These are phyloP conservation scores for Eutrema salsugineum DNA, from an alignment of 441 rosid species.

Conservation along the genomic window DNA sequence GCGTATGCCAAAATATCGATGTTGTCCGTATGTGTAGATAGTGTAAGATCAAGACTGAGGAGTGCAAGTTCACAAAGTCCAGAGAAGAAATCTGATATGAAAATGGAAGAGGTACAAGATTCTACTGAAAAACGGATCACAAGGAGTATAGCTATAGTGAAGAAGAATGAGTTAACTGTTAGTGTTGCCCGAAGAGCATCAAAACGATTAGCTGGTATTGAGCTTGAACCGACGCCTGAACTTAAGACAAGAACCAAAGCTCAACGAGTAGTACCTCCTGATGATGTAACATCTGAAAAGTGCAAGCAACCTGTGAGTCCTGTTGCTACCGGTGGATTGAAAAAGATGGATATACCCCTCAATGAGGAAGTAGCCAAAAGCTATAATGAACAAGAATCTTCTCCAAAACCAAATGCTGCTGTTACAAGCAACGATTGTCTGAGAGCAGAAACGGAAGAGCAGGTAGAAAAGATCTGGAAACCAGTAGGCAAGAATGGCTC, in stretches of 20 bases:
- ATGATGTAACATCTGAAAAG: constrained; percentile 1
- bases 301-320: constrained; percentile 11
- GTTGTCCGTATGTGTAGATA: neutral
- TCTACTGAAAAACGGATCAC: constrained; percentile 24
- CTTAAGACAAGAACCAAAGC: constrained; percentile 43
- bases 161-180: constrained; percentile 3
- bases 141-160: constrained; percentile 34
- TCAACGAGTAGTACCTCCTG: constrained; percentile 30
- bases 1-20: neutral
- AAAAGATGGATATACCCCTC: neutral
- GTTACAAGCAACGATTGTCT: neutral
- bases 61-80: constrained; percentile 31
- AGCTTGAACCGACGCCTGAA: constrained; percentile 63
- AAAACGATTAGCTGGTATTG: constrained; percentile 84
- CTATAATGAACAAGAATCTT: neutral
- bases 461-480: neutral
- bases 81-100: constrained; percentile 24
- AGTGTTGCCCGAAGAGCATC: constrained; percentile 67
- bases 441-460: constrained; percentile 4
- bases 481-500: constrained; percentile 1
- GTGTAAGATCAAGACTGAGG: constrained; percentile 16
- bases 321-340: neutral
- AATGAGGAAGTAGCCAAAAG: constrained; percentile 7
- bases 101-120: constrained; percentile 33
- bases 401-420: constrained; percentile 14